Base-by-base conservation (phyloP, 2,329 filamentous ascomycete species). In the Botryotinia convoluta region DNA sequence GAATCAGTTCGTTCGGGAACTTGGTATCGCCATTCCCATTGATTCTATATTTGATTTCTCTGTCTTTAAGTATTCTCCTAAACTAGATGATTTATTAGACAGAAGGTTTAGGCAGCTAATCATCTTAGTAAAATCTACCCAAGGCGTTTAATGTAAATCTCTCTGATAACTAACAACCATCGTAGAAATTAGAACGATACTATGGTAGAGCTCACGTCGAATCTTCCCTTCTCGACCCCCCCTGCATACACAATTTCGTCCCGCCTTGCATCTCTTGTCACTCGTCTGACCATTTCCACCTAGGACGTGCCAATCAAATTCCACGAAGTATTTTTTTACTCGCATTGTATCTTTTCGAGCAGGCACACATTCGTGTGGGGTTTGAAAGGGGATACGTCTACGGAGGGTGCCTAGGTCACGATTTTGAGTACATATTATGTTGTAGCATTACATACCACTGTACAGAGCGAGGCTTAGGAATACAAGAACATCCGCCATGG, bases 371-470 rank as follows among this genome's bases (percentile, higher is more conserved):
- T 8, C 3, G 2, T 3, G 37, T 8, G 6, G 45, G 5, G 2
- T 9, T 26, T 7, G 6, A 9, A 9, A 1, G 18, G 9, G 4
- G 1, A 48, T 0, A 9, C 4, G 1, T 14, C 26, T 1, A n/a
- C 1, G 4, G 0, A 45, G 18, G 8, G 18, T 45, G 20, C 26
- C 2, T 3, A 2, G 3, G 1, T 18, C 1, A 14, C 5, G 18
- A 0, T 59, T 20, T 35, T 32, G 1, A 35, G 32, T 5, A 22
- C 20, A 8, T n/a, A 14, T 16, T 29, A 12, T 29, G 16, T 54
- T 14, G 26, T 16, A 29, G n/a, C 6, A 14, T 54, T 29, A 4
- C 51, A 29, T 18, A 16, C 51, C 1, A 16, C 51, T 29, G 3
- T 54, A 26, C 2, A 54, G 26, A 29, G 10, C 26, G 10, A 44